Percentiles rank a stretch among this genome's conserved stretches.
These are phyloP conservation scores for Cytospora piceae DNA, from an alignment of 2,329 filamentous ascomycete species.

Conservation along the genomic window DNA sequence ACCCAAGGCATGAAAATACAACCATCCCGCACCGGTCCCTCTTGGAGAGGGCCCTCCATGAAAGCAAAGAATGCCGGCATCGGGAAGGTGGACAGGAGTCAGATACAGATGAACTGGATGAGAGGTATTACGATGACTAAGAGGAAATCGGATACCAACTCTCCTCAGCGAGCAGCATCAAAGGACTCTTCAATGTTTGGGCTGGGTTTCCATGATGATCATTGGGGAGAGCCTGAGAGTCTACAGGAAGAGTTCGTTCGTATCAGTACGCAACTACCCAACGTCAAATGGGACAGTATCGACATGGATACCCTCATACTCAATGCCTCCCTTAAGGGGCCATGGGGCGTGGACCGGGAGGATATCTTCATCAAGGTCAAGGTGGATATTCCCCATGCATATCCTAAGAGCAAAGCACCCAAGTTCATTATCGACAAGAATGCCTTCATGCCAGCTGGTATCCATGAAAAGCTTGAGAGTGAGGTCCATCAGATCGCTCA, in stretches of 20 bases:
- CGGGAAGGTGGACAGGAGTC: constrained; percentile 50
- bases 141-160: constrained; percentile 50
- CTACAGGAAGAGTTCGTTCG: constrained; percentile 68
- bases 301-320: constrained; percentile 64
- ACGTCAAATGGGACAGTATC: constrained; percentile 66
- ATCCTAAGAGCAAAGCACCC: constrained; percentile 61
- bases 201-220: constrained; percentile 55
- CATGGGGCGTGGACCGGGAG: constrained; percentile 62
- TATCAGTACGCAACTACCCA: constrained; percentile 64
- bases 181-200: constrained; percentile 57
- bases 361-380: constrained; percentile 66
- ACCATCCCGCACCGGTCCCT: constrained; percentile 42
- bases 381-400: constrained; percentile 61
- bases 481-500: constrained; percentile 61
- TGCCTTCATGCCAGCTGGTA: constrained; percentile 62
- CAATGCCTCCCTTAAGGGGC: constrained; percentile 65
- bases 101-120: constrained; percentile 70
- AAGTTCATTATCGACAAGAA: constrained; percentile 65
- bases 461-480: constrained; percentile 54
- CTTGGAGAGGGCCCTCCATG: constrained; percentile 63
- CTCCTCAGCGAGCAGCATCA: constrained; percentile 53
- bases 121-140: constrained; percentile 68
- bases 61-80: constrained; percentile 53
- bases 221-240: constrained; percentile 65
- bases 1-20: constrained; percentile 45